These are phyloP conservation scores for Zygosaccharomyces sapae DNA, from an alignment of 1,139 yeast species.

Conservation along the genomic window DNA sequence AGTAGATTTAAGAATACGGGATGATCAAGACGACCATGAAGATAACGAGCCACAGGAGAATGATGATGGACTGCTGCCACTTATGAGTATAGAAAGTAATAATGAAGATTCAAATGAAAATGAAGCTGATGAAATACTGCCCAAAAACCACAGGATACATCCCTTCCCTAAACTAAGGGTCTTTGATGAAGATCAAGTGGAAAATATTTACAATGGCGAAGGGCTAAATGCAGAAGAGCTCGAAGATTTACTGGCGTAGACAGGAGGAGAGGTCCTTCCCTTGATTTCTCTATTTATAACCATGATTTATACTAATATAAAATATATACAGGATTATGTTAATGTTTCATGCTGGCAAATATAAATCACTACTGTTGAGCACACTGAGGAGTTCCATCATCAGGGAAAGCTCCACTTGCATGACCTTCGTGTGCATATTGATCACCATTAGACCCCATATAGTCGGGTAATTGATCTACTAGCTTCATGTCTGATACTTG, in stretches of 20 bases:
- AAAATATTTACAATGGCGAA: slow-evolving; percentile 16
- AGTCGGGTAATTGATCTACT: slow-evolving; percentile 25
- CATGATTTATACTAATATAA: slow-evolving; percentile 8
- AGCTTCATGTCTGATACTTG: slow-evolving; percentile 17
- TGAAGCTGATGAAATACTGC: not conserved
- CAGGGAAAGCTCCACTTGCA: slow-evolving; percentile 5
- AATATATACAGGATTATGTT: slow-evolving; percentile 13
- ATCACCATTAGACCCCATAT: slow-evolving; percentile 10
- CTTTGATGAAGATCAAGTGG: slow-evolving; percentile 7
- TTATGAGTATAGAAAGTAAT: slow-evolving; percentile 1
- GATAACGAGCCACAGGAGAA: not conserved
- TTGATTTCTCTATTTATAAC: slow-evolving; percentile 8
- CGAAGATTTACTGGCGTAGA: slow-evolving; percentile 17
- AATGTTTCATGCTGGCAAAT: slow-evolving; percentile 1
- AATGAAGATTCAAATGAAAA: slow-evolving; percentile 1
- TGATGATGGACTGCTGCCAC: slow-evolving; percentile 7
- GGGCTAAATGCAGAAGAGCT: slow-evolving; percentile 20
- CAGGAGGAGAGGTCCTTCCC: no score
- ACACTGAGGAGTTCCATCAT: slow-evolving; percentile 29
- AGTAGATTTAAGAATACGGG: slow-evolving; percentile 13
- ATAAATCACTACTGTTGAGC: slow-evolving; percentile 19
- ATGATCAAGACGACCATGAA: slow-evolving; percentile 5
- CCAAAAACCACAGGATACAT: not conserved
- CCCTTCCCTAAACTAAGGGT: slow-evolving; percentile 19
- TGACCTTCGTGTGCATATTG: slow-evolving; percentile 7